Evolutionary conservation across 345 rosid genomes (phyloP).

Genomic region (Eucalyptus marginata): DNA sequence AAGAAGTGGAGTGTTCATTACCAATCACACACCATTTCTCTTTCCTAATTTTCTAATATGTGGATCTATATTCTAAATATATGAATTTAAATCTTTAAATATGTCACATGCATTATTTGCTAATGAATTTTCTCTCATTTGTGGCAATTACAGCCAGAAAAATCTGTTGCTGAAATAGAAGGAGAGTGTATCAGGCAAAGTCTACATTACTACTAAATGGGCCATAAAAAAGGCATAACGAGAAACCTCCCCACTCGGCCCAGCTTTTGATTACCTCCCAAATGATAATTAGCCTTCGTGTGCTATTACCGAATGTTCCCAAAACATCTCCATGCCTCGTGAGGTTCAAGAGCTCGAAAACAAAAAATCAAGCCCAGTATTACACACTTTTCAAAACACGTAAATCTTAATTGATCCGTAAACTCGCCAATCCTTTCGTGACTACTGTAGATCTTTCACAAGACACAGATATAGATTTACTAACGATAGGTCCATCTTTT

Average conservation of each 20-base stretch:
- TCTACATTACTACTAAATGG: not conserved
- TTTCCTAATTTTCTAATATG: not conserved
- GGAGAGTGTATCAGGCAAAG: not conserved
- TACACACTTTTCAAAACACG: not conserved
- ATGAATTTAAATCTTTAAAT: not conserved
- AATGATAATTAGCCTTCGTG: not conserved
- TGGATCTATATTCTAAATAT: not conserved
- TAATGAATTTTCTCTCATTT: not conserved
- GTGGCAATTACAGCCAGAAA: not conserved
- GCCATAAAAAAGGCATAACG: not conserved
- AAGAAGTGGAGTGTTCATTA: not conserved
- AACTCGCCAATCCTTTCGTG: not conserved
- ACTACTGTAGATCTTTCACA: not conserved
- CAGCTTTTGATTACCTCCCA: not conserved
- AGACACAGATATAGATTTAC: not conserved
- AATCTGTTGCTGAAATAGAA: fast-evolving
- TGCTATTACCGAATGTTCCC: not conserved
- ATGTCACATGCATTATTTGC: not conserved
- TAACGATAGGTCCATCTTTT: not conserved
- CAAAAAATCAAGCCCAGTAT: not conserved
- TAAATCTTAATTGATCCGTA: not conserved
- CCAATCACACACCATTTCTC: not conserved
- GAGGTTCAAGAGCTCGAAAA: not conserved
- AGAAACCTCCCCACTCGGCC: not conserved
- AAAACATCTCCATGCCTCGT: not conserved